These are phyloP conservation scores for Angomonas ambiguus DNA, from an alignment of 208 protist species.

Conservation along the genomic window DNA sequence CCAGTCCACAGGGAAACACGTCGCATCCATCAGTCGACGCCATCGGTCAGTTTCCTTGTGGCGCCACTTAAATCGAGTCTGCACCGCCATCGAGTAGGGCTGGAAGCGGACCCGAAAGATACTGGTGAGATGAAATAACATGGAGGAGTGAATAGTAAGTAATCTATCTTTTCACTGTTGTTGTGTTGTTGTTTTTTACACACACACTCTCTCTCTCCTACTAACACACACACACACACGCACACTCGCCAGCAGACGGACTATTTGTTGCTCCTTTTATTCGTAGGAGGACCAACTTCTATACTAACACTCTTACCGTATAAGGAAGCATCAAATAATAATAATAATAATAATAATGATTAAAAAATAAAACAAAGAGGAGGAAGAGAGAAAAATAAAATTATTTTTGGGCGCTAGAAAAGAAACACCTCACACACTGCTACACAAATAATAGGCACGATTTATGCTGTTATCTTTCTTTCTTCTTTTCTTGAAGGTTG, in stretches of 20 bases:
- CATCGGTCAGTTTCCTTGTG: constrained; percentile 91
- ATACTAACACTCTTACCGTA: neutral
- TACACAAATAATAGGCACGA: no score
- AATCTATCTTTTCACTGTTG: no score
- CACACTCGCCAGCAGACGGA: no score
- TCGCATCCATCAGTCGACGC: constrained; percentile 87
- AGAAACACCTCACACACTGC: no score
- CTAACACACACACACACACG: no score
- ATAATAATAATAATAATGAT: neutral
- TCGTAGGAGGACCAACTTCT: neutral
- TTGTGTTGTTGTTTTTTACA: no score
- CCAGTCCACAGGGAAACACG: constrained; percentile 86
- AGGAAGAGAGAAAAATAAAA: neutral
- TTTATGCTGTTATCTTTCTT: no score
- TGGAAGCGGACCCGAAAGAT: constrained; percentile 60
- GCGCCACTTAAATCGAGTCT: constrained; percentile 88
- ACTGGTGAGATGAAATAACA: constrained; percentile 12
- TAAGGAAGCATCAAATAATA: constrained; percentile 1
- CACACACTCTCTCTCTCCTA: no score
- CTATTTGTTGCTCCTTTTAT: no score
- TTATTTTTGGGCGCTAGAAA: no score
- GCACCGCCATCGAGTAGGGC: constrained; percentile 84
- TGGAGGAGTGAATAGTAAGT: neutral
- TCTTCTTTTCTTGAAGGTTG: neutral
- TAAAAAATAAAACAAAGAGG: neutral